A percentile compares a stretch with the other conserved stretches of the same genome.
Conservation (phyloP, 2,329 filamentous ascomycete species). For the Ceratocystis cacaofunesta region DNA sequence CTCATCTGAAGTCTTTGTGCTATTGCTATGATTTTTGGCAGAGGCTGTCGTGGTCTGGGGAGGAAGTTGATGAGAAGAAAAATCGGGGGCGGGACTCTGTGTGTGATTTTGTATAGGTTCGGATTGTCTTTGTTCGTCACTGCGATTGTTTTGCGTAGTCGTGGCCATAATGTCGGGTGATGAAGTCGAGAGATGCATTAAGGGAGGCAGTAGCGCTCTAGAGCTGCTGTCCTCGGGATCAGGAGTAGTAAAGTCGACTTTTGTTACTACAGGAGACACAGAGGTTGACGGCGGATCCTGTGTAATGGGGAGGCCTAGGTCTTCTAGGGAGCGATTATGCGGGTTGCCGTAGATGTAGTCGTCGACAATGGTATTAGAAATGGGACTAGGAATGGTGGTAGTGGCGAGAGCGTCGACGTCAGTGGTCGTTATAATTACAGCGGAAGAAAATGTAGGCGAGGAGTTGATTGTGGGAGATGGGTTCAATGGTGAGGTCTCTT, state of each 20-base stretch:
- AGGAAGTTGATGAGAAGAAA: background rate
- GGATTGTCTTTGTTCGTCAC: background rate
- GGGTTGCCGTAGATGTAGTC: constrained; percentile 18
- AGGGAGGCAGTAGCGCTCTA: background rate
- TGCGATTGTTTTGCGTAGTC: background rate
- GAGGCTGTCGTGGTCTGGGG: background rate
- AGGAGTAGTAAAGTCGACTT: background rate
- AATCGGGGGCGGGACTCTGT: background rate
- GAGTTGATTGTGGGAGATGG: background rate
- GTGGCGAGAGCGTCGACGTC: background rate
- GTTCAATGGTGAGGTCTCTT: constrained; percentile 13
- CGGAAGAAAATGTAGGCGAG: background rate
- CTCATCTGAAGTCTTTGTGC: constrained; percentile 29
- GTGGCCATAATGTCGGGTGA: background rate
- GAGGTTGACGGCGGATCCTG: background rate
- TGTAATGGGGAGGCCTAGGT: background rate
- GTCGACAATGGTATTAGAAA: background rate
- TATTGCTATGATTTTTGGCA: background rate
- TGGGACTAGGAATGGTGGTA: background rate
- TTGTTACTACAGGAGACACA: background rate
- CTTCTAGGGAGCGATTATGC: background rate
- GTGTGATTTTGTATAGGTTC: background rate
- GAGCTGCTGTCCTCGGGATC: background rate
- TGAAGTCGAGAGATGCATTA: background rate
- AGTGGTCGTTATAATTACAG: constrained; percentile 3